These are phyloP conservation scores for Fistulinella cinereoalba DNA, from an alignment of 1,284 basidiomycete species.

Conservation along the genomic window DNA sequence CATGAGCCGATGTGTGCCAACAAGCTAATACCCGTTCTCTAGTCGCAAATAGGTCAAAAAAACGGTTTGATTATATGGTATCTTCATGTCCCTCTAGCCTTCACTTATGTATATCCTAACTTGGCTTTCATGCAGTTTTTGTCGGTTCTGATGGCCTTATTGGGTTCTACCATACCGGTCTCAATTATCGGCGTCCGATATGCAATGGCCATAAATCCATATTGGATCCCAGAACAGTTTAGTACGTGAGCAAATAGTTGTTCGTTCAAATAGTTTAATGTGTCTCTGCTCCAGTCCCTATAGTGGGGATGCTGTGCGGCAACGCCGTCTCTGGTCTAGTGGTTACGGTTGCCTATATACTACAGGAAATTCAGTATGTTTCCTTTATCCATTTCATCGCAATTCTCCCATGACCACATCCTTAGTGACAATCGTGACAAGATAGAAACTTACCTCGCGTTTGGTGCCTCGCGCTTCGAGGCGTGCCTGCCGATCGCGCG, in stretches of 20 bases:
- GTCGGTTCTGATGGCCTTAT: slow-evolving; percentile 64
- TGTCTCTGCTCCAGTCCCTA: slow-evolving; percentile 54
- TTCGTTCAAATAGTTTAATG: background rate
- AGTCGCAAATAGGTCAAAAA: slow-evolving; percentile 72
- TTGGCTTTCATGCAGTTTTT: slow-evolving; percentile 52
- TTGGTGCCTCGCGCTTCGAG: slow-evolving; percentile 77
- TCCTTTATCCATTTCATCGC: slow-evolving; percentile 26
- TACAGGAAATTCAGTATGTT: slow-evolving; percentile 64
- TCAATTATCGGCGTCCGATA: slow-evolving; percentile 72
- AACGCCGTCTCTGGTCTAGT: slow-evolving; percentile 74
- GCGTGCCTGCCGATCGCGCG: slow-evolving; percentile 75
- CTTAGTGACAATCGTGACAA: slow-evolving; percentile 77
- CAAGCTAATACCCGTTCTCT: too few relatives aligned
- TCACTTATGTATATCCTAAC: too few relatives aligned
- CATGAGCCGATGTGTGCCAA: too few relatives aligned
- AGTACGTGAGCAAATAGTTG: slow-evolving; percentile 44
- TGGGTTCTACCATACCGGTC: slow-evolving; percentile 76
- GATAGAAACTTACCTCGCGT: slow-evolving; percentile 79
- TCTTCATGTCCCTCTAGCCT: background rate
- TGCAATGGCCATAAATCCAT: slow-evolving; percentile 73
- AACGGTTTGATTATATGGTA: slow-evolving; percentile 40
- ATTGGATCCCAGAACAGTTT: slow-evolving; percentile 81
- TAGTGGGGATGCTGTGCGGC: slow-evolving; percentile 84
- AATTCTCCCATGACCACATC: slow-evolving; percentile 1
- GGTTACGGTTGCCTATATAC: slow-evolving; percentile 61